Base-by-base conservation (phyloP, 495 filamentous ascomycete species). In the Oidiodendron maius region DNA sequence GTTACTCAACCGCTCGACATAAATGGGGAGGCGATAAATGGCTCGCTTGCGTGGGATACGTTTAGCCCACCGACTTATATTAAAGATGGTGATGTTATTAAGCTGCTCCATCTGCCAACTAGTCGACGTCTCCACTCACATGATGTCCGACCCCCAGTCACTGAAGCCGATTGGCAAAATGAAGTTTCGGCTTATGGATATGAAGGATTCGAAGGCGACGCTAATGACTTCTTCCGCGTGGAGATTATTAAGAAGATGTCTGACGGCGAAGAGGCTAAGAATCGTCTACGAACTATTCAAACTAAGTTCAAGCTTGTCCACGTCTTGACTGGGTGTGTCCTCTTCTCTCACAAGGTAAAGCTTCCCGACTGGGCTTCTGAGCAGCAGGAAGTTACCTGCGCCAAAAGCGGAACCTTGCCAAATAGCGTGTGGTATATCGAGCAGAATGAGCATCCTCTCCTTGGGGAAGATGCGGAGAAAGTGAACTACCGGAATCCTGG, bases 271-370 rank as follows among this genome's bases (percentile, higher is more conserved):
- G 51, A 55, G 24, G 85, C 90, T 36, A 95, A 95, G 73, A 80
- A 84, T 47, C 84, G 89, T 20, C 59, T 98, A 24, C 81, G 93
- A 26, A 97, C 93, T 23, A 96, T 98, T 55, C 84, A 96, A 65
- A 91, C 90, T 54, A 98, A 97, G 64, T 98, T 98, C 68, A 84
- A 78, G 56, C 82, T 98, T 40, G 78, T 97, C 44, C 93, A 98
- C 58, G 69, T 95, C 60, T 96, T 97, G 93, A 95, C 91, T 41
- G 90, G 91, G 30, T 98, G 93, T 65, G 88, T 87, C 8, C 74
- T 98, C 25, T 98, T 98, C 70, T 96, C 91, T 2, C 93, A 98
- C 71, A 96, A 96, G 68, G 91, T 96, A 61, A 97, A 97, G 67
- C 83, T 98, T 28, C 93, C 93, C 1, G 88, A 95, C 2, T 98